Conservation (phyloP, 31 red algal genomes). For the Porphyra umbilicalis region DNA sequence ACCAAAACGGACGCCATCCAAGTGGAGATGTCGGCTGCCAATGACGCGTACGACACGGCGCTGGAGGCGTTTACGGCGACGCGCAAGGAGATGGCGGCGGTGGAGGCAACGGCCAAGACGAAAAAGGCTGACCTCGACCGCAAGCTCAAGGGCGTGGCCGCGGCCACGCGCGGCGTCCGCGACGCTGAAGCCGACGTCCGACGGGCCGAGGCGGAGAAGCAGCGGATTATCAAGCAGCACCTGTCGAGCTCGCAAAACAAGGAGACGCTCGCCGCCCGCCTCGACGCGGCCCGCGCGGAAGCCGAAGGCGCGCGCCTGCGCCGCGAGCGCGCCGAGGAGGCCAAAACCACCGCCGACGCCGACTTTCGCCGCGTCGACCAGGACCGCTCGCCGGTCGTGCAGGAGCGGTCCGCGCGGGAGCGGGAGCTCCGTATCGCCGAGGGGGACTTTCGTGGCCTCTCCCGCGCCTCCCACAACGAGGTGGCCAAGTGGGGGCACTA, state of each 20-base stretch:
- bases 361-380: neutral
- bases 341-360: neutral
- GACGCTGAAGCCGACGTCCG: neutral
- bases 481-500: neutral
- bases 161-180: neutral
- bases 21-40: neutral
- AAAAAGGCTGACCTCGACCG: neutral
- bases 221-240: neutral
- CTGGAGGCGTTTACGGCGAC: neutral
- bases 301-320: neutral
- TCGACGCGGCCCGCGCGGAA: neutral
- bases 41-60: neutral
- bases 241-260: neutral
- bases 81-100: neutral
- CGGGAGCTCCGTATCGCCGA: constrained; percentile 5
- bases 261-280: neutral
- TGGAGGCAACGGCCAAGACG: neutral
- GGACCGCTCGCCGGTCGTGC: neutral
- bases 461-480: neutral
- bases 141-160: neutral
- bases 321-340: neutral
- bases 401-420: neutral
- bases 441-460: constrained; percentile 4
- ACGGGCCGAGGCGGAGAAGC: neutral
- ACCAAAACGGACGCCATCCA: neutral